A percentile compares a stretch with the other conserved stretches of the same genome.
Conservation (phyloP, 345 rosid species). For the Euclidium syriacum region DNA sequence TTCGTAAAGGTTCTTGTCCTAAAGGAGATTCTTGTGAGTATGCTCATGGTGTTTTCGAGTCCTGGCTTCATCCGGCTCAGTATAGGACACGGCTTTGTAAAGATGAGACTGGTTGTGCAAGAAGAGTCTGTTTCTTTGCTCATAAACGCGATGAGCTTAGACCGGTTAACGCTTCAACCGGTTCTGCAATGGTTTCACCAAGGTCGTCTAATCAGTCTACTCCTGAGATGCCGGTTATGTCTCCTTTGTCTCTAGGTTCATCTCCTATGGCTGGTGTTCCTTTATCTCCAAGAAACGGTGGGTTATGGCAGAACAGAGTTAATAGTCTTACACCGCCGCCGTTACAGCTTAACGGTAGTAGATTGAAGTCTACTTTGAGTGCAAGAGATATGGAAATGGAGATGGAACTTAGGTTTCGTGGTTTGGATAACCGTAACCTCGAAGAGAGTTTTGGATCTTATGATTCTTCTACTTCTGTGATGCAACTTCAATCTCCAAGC, state of each 20-base stretch:
- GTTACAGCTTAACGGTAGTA: constrained; percentile 76
- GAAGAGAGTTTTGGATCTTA: constrained; percentile 66
- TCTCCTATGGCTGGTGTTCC: constrained; percentile 58
- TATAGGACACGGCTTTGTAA: constrained; percentile 94
- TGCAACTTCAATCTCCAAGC: constrained; percentile 63
- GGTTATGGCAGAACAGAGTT: constrained; percentile 77
- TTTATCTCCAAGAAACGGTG: constrained; percentile 65
- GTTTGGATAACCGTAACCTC: constrained; percentile 60
- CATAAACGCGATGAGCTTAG: constrained; percentile 82
- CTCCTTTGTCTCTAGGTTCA: constrained; percentile 54
- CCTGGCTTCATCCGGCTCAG: constrained; percentile 98
- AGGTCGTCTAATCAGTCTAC: constrained; percentile 53
- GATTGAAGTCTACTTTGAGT: constrained; percentile 66
- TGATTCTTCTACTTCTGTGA: constrained; percentile 41
- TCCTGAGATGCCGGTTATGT: constrained; percentile 58
- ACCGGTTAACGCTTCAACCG: constrained; percentile 87
- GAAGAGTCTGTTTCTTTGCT: constrained; percentile 98
- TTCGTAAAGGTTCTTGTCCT: constrained; percentile 87
- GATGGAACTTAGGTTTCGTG: constrained; percentile 62
- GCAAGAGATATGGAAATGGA: constrained; percentile 77
- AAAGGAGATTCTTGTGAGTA: constrained; percentile 91
- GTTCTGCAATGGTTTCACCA: constrained; percentile 96
- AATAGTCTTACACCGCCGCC: constrained; percentile 55
- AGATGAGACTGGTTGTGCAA: constrained; percentile 79
- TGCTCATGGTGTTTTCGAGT: constrained; percentile 97